These are phyloP conservation scores for Trichodelitschia bisporula DNA, from an alignment of 495 filamentous ascomycete species.

Conservation along the genomic window DNA sequence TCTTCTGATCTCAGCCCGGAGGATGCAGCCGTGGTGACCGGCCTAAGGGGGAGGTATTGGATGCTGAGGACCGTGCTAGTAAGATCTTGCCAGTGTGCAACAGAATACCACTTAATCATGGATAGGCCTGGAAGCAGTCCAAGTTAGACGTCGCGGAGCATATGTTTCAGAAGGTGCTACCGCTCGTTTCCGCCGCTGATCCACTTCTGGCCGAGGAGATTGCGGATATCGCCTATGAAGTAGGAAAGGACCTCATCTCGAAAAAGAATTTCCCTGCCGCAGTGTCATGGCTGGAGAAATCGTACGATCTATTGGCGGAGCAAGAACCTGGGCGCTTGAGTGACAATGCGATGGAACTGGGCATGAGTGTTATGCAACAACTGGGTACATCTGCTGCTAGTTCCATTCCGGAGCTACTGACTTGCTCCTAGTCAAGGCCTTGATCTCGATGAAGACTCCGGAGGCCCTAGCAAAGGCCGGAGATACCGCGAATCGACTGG, in stretches of 20 bases:
- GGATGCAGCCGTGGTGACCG: constrained; percentile 8
- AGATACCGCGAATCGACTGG: constrained; percentile 30
- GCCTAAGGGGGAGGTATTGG: constrained; percentile 39
- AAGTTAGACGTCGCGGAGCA: constrained; percentile 53
- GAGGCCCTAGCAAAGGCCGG: constrained; percentile 27
- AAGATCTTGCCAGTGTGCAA: not conserved
- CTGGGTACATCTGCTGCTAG: constrained; percentile 4
- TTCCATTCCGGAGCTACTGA: constrained; percentile 2
- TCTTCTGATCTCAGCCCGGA: no score
- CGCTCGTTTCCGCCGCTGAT: constrained; percentile 18
- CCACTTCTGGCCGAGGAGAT: constrained; percentile 31
- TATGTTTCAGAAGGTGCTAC: constrained; percentile 36
- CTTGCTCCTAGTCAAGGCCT: constrained; percentile 24
- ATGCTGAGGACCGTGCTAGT: constrained; percentile 44
- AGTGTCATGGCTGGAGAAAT: constrained; percentile 49
- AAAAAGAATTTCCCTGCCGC: constrained; percentile 28
- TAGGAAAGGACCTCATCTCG: constrained; percentile 34
- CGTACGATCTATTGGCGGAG: constrained; percentile 30
- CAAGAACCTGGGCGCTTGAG: constrained; percentile 32
- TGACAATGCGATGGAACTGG: constrained; percentile 33
- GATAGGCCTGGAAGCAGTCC: constrained; percentile 47
- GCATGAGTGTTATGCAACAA: constrained; percentile 35
- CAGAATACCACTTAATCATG: not conserved
- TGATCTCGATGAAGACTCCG: constrained; percentile 20
- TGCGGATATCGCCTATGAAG: constrained; percentile 46